A percentile compares a stretch with the other conserved stretches of the same genome.
Conservation (phyloP, 2,329 filamentous ascomycete species). For the Tolypocladium endophyticum region DNA sequence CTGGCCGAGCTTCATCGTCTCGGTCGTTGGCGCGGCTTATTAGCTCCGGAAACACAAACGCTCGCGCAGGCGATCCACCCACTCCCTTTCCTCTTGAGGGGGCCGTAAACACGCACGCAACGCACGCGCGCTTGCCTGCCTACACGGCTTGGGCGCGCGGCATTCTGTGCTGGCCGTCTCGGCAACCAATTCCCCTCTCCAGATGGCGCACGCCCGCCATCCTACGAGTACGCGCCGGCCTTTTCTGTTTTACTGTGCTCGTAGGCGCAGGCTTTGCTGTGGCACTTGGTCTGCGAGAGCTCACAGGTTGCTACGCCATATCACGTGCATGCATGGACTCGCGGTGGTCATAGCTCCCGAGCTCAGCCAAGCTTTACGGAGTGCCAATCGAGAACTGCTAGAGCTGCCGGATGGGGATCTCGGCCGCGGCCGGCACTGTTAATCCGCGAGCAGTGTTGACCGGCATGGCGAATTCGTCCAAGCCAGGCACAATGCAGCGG, state of each 20-base stretch:
- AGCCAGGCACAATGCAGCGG: background rate
- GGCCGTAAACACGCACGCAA: background rate
- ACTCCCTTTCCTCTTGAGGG: background rate
- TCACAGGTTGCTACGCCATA: background rate
- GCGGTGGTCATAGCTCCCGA: background rate
- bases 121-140: background rate
- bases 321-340: background rate
- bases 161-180: background rate
- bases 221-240: background rate
- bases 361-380: background rate
- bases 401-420: background rate
- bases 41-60: background rate
- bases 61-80: background rate
- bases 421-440: background rate
- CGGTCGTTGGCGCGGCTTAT: background rate
- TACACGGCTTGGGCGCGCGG: background rate
- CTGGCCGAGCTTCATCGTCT: constrained; percentile 4
- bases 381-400: background rate
- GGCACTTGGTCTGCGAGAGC: too few relatives aligned
- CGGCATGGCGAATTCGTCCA: background rate
- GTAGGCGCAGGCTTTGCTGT: too few relatives aligned
- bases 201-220: background rate
- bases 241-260: background rate
- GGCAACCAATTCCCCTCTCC: background rate
- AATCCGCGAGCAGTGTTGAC: background rate